These are phyloP conservation scores for Colletotrichum incanum DNA, from an alignment of 2,329 filamentous ascomycete species.

Conservation along the genomic window DNA sequence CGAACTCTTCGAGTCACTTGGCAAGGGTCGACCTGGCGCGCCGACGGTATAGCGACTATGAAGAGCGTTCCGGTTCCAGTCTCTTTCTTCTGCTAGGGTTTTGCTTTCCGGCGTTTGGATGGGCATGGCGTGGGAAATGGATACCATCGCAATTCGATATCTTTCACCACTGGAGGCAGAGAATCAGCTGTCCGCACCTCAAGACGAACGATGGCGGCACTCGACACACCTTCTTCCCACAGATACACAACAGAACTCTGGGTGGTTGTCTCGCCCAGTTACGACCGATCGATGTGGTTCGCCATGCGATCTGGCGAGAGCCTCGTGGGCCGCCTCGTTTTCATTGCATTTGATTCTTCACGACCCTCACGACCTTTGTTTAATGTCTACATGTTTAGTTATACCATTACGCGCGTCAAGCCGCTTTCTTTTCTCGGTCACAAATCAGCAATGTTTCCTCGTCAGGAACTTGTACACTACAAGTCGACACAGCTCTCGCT, in stretches of 20 bases:
- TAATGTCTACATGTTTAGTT: slow-evolving; percentile 45
- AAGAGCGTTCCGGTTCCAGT: slow-evolving; percentile 33
- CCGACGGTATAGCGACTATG: slow-evolving; percentile 63
- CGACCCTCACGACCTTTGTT: slow-evolving; percentile 46
- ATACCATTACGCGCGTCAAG: slow-evolving; percentile 42
- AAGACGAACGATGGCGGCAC: slow-evolving; percentile 25
- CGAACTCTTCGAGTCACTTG: slow-evolving; percentile 71
- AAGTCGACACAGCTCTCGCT: slow-evolving; percentile 18
- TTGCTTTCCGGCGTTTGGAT: slow-evolving; percentile 56
- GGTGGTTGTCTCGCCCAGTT: background rate
- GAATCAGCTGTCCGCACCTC: background rate
- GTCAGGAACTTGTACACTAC: slow-evolving; percentile 23
- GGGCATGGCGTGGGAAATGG: slow-evolving; percentile 46
- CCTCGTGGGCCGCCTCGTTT: slow-evolving; percentile 20
- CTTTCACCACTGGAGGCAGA: slow-evolving; percentile 24
- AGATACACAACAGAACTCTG: slow-evolving; percentile 8
- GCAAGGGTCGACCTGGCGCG: slow-evolving; percentile 63
- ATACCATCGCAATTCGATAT: slow-evolving; percentile 34
- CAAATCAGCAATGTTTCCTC: slow-evolving; percentile 31
- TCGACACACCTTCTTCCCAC: background rate
- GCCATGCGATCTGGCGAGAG: slow-evolving; percentile 18
- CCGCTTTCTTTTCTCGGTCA: slow-evolving; percentile 43
- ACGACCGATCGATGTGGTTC: slow-evolving; percentile 9
- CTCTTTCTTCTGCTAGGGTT: slow-evolving; percentile 14
- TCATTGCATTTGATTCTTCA: slow-evolving; percentile 45